A percentile compares a stretch with the other conserved stretches of the same genome.
Conservation (phyloP, 2,329 filamentous ascomycete species). For the Fusarium sororula region DNA sequence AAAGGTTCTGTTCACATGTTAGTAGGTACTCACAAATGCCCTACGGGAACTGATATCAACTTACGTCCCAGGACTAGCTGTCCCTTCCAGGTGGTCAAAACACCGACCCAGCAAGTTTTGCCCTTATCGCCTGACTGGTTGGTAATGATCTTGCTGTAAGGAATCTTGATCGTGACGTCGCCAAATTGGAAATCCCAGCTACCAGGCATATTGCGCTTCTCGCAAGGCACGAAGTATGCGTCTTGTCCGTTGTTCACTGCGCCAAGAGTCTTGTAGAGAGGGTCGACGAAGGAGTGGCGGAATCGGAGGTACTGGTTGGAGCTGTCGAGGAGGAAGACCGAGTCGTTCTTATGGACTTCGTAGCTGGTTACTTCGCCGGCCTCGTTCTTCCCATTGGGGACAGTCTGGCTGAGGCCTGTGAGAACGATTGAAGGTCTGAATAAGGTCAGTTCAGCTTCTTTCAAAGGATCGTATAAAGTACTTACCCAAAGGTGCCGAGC, state of each 20-base stretch:
- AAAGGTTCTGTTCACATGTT: not conserved
- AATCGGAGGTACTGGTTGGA: not conserved
- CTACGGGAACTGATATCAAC: rapidly evolving
- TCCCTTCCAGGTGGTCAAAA: not conserved
- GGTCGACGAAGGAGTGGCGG: not conserved
- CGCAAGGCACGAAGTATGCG: not conserved
- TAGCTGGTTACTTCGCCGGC: not conserved
- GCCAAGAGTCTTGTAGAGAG: not conserved
- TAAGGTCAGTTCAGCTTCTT: not conserved
- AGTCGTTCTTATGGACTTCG: not conserved
- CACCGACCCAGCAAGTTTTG: not conserved
- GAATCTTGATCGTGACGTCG: not conserved
- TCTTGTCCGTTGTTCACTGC: not conserved
- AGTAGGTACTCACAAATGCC: rapidly evolving
- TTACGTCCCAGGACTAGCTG: not conserved
- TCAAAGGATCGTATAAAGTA: rapidly evolving
- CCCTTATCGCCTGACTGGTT: not conserved
- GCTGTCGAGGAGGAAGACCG: not conserved
- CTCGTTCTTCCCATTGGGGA: not conserved
- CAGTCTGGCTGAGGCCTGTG: not conserved
- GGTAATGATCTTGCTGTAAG: not conserved
- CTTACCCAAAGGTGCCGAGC: not conserved
- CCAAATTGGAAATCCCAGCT: not conserved
- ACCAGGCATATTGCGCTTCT: not conserved
- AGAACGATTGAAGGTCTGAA: not conserved